Base-by-base conservation (phyloP, 2,329 filamentous ascomycete species). In the Aspergillus piperis region DNA sequence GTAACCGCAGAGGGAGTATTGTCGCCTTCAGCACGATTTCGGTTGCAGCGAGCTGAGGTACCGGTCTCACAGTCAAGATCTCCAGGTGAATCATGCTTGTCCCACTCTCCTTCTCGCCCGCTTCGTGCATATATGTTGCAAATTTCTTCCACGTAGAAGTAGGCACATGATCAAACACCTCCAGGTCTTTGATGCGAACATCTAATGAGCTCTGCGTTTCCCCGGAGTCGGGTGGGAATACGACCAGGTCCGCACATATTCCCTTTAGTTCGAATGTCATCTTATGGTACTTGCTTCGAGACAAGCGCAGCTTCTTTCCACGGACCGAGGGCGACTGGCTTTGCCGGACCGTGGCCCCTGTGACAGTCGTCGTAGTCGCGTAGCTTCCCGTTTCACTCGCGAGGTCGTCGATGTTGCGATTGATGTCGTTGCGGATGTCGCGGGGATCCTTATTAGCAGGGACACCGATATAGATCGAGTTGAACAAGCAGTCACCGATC, bases 91-190 rank as follows among this genome's bases (percentile, higher is more conserved):
- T 84, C 93, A 98, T 97, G 69, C 88, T 92, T 13, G 89, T 90
- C 17, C 88, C 90, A 76, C 91, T 89, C 77, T 98, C 92, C 52
- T 93, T 86, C 70, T 91, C 88, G n/a, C 90, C 91, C 10, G 88
- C 89, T 71, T 96, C 92, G 61, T 90, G 87, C 79, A 96, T 90
- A 69, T 96, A 97, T 0, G 94, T 98, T 13, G 92, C 88, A 77
- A 99, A 99, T 74, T 97, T 99, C 75, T 91, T 96, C 96, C 96
- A 99, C 0, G 94, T 97, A 3, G 95, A 99, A 0, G 92, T 94
- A 1, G 92, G 92, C 2, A 99, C 85, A 71, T 97, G 92, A 74
- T 99, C 95, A 63, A 95, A 96, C 15, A 99, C 88, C 67, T 96
- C 93, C 11, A 99, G 81, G 60, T 95, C 89, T 41, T 86, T 84